Percentiles rank a stretch among this genome's conserved stretches.
phyloP scores from a whole-genome alignment of 1,284 basidiomycete species.

The Trichosporon faecale region DNA sequence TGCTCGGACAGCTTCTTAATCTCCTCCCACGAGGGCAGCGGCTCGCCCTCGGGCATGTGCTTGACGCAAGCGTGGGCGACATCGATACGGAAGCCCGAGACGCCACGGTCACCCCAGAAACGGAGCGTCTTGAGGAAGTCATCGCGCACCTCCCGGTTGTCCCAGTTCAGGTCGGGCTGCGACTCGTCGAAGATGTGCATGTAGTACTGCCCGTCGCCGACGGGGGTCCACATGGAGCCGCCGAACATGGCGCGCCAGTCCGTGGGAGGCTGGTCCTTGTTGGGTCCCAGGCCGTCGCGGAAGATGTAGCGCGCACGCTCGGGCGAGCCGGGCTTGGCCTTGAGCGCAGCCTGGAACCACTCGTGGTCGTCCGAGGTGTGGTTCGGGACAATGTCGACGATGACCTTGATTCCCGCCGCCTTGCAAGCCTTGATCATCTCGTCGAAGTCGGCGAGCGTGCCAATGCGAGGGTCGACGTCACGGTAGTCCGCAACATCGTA shows the following conservation, averaged over 20 bases:
- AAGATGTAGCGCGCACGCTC: conserved; percentile 70
- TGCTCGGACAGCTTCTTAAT: conserved; percentile 16
- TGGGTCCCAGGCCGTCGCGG: conserved; percentile 56
- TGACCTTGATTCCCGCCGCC: conserved; percentile 65
- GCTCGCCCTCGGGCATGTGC: conserved; percentile 15
- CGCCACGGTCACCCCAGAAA: conserved; percentile 71
- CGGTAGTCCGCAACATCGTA: conserved; percentile 72
- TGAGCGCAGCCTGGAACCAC: conserved; percentile 67
- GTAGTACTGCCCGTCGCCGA: conserved; percentile 66
- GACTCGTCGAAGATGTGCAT: conserved; percentile 67
- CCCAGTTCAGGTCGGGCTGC: conserved; percentile 79
- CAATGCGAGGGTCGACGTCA: conserved; percentile 68
- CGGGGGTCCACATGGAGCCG: conserved; percentile 71
- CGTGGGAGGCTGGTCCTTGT: conserved; percentile 62
- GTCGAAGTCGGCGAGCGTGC: conserved; percentile 68
- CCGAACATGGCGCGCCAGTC: conserved; percentile 71
- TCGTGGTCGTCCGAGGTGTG: conserved; percentile 73
- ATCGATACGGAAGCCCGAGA: conserved; percentile 64
- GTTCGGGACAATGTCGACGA: conserved; percentile 80
- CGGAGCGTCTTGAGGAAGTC: conserved; percentile 65
- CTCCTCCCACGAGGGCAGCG: conserved; percentile 20
- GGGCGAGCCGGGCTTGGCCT: conserved; percentile 56
- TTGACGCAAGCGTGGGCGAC: conserved; percentile 42
- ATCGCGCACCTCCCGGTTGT: conserved; percentile 62
- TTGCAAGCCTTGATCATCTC: conserved; percentile 61